phyloP scores from a whole-genome alignment of 805 yeast species.

The Barnettozyma sucrosica region DNA sequence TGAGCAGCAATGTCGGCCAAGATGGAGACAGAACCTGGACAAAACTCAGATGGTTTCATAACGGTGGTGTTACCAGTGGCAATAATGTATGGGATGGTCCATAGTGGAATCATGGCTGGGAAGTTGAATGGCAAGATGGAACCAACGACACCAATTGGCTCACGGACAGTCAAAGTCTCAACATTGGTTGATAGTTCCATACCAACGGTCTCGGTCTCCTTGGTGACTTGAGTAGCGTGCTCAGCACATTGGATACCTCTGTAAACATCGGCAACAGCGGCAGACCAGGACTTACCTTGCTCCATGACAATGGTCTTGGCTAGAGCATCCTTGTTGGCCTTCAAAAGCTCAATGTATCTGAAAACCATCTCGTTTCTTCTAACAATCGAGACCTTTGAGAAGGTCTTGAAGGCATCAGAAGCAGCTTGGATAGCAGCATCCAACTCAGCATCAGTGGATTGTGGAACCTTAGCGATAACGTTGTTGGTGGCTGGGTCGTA shows the following conservation, averaged over 20 bases:
- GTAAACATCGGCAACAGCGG: slow-evolving; percentile 69
- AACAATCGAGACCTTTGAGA: slow-evolving; percentile 44
- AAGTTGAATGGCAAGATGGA: slow-evolving; percentile 78
- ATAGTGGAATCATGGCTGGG: slow-evolving; percentile 74
- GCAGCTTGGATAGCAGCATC: slow-evolving; percentile 63
- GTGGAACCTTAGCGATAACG: slow-evolving; percentile 66
- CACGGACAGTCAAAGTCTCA: slow-evolving; percentile 69
- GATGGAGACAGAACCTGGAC: slow-evolving; percentile 76
- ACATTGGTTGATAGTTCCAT: slow-evolving; percentile 65
- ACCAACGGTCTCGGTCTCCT: slow-evolving; percentile 56
- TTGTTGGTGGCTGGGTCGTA: slow-evolving; percentile 72
- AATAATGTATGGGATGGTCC: slow-evolving; percentile 49
- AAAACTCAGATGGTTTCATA: slow-evolving; percentile 66
- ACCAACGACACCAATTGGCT: slow-evolving; percentile 70
- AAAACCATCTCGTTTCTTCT: slow-evolving; percentile 61
- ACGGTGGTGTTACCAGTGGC: slow-evolving; percentile 75
- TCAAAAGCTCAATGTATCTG: slow-evolving; percentile 58
- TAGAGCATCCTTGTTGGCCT: slow-evolving; percentile 59
- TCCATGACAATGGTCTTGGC: slow-evolving; percentile 61
- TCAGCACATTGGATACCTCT: slow-evolving; percentile 80
- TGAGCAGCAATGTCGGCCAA: slow-evolving; percentile 64
- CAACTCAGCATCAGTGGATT: slow-evolving; percentile 60
- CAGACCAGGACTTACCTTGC: slow-evolving; percentile 74
- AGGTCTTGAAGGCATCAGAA: slow-evolving; percentile 50
- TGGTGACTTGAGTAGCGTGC: slow-evolving; percentile 61